A percentile compares a stretch with the other conserved stretches of the same genome.
phyloP scores from a whole-genome alignment of 2,329 filamentous ascomycete species.

The Aspergillus thermomutatus region DNA sequence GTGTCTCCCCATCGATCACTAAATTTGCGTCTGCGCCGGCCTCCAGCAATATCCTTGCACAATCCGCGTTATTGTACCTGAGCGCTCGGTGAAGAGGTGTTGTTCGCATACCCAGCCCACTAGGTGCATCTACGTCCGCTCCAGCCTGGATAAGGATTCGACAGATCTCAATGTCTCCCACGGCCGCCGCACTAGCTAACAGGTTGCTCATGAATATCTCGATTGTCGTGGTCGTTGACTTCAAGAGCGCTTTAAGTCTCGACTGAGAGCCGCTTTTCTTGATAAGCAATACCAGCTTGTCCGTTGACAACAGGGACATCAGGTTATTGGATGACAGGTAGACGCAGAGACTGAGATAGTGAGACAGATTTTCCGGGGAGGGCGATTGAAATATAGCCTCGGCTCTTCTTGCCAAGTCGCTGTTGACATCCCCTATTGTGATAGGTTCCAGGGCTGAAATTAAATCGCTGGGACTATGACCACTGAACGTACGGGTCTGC shows the following conservation, averaged over 20 bases:
- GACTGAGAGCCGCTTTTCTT: slow-evolving; percentile 8
- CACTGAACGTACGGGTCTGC: too few relatives aligned
- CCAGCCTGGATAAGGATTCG: slow-evolving; percentile 9
- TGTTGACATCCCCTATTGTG: too few relatives aligned
- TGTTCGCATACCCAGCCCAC: background rate
- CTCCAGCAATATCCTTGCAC: slow-evolving; percentile 8
- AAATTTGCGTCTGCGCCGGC: slow-evolving; percentile 6
- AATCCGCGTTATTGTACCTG: slow-evolving; percentile 5
- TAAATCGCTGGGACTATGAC: too few relatives aligned
- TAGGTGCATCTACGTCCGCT: slow-evolving; percentile 7
- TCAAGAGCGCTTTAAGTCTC: slow-evolving; percentile 7
- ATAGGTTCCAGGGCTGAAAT: too few relatives aligned
- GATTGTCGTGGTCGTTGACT: slow-evolving; percentile 9
- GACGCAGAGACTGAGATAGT: slow-evolving; percentile 3
- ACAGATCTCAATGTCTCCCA: slow-evolving; percentile 13
- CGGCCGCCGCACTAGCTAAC: slow-evolving; percentile 12
- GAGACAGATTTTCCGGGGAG: background rate
- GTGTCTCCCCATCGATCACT: background rate
- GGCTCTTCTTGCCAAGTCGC: background rate
- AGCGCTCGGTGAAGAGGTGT: slow-evolving; percentile 12
- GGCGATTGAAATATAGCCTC: slow-evolving; percentile 1
- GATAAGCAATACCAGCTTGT: slow-evolving; percentile 11
- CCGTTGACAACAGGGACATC: slow-evolving; percentile 3
- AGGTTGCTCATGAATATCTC: slow-evolving; percentile 17
- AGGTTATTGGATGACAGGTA: slow-evolving; percentile 19